Conservation (phyloP, 2,329 filamentous ascomycete species). For the Cucurbitaria berberidis region DNA sequence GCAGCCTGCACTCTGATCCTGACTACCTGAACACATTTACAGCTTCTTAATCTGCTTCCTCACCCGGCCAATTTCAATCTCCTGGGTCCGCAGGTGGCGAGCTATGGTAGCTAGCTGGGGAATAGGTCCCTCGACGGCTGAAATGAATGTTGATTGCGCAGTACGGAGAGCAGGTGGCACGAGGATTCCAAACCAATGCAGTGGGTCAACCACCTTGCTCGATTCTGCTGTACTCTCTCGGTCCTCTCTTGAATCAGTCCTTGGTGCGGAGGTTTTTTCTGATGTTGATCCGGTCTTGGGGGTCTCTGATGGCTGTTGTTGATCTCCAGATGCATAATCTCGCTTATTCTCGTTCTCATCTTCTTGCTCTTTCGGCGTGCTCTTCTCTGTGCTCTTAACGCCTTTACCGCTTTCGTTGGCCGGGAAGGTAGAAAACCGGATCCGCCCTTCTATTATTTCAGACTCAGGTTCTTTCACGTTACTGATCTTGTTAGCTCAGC, state of each 20-base stretch:
- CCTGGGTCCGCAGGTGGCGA: conserved; percentile 67
- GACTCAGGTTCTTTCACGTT: neutral
- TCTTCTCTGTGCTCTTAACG: neutral
- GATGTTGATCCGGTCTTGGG: neutral
- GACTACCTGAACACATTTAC: conserved; percentile 2
- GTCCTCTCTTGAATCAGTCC: neutral
- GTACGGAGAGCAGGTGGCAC: conserved; percentile 56
- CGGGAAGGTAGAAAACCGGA: neutral
- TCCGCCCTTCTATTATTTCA: neutral
- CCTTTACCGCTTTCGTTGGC: neutral
- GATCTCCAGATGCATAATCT: neutral
- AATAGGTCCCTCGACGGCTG: conserved; percentile 64
- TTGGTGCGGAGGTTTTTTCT: neutral
- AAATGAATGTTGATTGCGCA: conserved; percentile 66
- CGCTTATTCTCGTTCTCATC: neutral
- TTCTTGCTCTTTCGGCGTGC: neutral
- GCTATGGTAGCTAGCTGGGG: conserved; percentile 64
- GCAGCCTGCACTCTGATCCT: neutral
- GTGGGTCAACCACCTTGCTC: conserved; percentile 56
- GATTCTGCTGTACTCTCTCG: neutral
- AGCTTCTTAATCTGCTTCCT: conserved; percentile 55
- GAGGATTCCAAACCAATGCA: conserved; percentile 63
- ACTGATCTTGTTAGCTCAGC: neutral
- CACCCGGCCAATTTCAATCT: conserved; percentile 69
- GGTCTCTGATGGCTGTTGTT: neutral